Evolutionary conservation across 2,329 filamentous ascomycete genomes (phyloP), one percentile per base, ranked within the genome.

Genomic region (Talaromyces atroroseus): DNA sequence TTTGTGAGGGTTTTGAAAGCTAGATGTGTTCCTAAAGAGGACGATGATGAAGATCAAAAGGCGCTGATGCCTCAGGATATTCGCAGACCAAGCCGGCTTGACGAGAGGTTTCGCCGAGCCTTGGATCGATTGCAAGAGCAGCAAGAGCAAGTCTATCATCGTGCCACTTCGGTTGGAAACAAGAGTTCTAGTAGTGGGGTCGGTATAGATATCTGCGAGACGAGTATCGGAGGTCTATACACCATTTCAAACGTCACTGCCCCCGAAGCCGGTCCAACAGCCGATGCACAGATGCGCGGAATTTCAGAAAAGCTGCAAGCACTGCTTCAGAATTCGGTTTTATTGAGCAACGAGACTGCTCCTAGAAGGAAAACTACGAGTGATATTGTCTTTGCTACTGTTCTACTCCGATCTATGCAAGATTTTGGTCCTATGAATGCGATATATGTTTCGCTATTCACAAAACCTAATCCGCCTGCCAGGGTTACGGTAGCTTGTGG

Each of bases 401-500:
- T 97, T 52, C 75, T 95, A 49, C 82, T 99, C 34, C 84, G 87
- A 52, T 80, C 80, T 56, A 96, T 97, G 88, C 70, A 81, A 20
- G 85, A 91, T 71, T 99, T 97, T 70, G 77, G 83, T 0, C 65
- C 76, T 16, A 77, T 96, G 63, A 97, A 97, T 71, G 71, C 76
- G 24, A 75, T 88, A 60, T 99, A 97, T 71, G 85, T 83, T 5
- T 77, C 80, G 8, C 80, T 91, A 44, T 97, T 97, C 71, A 74
- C 75, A 20, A 78, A 81, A 49, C 87, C 92, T 0, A 95, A 92
- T 61, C 94, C 94, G 0, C 90, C 94, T 0, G 85, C 92, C 0
- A 78, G 94, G 50, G 87, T 95, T 50, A 95, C 91, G 5, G 82
- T 97, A 49, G 86, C 90, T 0, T 88, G 87, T 60, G 90, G 90